These are phyloP conservation scores for Amoeboradix gromovi DNA, from an alignment of 371 early-diverging fungal species.

Conservation along the genomic window DNA sequence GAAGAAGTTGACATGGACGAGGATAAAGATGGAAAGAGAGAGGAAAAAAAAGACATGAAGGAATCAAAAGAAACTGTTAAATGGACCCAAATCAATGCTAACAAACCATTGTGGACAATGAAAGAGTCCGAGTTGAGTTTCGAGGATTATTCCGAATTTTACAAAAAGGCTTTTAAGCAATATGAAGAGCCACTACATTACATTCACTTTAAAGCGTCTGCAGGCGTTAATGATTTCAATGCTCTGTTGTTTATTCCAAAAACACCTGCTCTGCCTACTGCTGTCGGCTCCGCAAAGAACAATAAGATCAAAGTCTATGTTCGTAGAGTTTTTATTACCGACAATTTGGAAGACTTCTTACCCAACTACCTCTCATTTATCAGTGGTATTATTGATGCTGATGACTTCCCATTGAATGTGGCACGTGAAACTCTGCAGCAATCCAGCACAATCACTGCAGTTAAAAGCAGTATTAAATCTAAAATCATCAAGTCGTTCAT, in stretches of 20 bases:
- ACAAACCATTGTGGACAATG: slow-evolving; percentile 75
- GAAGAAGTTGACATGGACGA: slow-evolving; percentile 11
- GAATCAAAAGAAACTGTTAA: background rate
- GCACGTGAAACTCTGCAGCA: slow-evolving; percentile 87
- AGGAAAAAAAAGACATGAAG: slow-evolving; percentile 20
- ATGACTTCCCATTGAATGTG: slow-evolving; percentile 85
- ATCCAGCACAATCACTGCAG: slow-evolving; percentile 71
- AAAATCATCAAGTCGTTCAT: slow-evolving; percentile 70
- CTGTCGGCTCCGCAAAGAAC: slow-evolving; percentile 47
- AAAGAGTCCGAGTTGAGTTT: slow-evolving; percentile 58
- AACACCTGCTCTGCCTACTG: slow-evolving; percentile 51
- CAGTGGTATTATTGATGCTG: slow-evolving; percentile 73
- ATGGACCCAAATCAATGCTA: slow-evolving; percentile 2
- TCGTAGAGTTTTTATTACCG: slow-evolving; percentile 86
- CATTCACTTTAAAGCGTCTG: slow-evolving; percentile 22
- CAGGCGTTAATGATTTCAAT: slow-evolving; percentile 75
- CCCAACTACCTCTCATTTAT: slow-evolving; percentile 40
- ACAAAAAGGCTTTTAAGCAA: slow-evolving; percentile 75
- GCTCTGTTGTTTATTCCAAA: slow-evolving; percentile 64
- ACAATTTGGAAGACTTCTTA: slow-evolving; percentile 19
- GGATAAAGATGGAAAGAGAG: slow-evolving; percentile 30
- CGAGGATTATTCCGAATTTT: slow-evolving; percentile 71
- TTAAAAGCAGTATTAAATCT: slow-evolving; percentile 27
- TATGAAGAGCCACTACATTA: slow-evolving; percentile 86
- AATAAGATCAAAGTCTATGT: slow-evolving; percentile 86